These are phyloP conservation scores for Cercospora sp. DNA, from an alignment of 2,329 filamentous ascomycete genomes.

Conservation along the genomic window DNA sequence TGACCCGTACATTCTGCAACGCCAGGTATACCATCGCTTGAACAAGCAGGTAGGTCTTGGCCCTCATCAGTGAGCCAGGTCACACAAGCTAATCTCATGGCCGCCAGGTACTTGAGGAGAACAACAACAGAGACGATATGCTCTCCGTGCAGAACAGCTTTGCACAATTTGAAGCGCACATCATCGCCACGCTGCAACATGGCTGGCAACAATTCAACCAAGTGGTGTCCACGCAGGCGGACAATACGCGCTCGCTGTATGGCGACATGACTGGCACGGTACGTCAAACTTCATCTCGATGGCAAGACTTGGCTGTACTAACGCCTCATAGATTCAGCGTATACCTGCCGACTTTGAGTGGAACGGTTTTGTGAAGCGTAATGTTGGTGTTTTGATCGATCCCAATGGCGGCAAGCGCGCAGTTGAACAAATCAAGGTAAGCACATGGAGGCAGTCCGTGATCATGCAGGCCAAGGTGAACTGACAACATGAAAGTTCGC, in stretches of 20 bases:
- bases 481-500: conserved; percentile 58
- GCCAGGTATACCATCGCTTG: conserved; percentile 78
- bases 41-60: conserved; percentile 65
- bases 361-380: conserved; percentile 76
- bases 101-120: conserved; percentile 73
- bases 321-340: conserved; percentile 57
- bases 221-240: conserved; percentile 74
- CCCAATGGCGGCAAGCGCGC: conserved; percentile 71
- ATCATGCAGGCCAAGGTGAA: not conserved
- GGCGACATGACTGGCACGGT: conserved; percentile 72
- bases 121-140: conserved; percentile 91
- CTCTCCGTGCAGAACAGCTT: conserved; percentile 91
- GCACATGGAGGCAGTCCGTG: not conserved
- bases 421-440: conserved; percentile 63
- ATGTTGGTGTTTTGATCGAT: conserved; percentile 71
- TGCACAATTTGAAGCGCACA: conserved; percentile 79
- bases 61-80: not conserved
- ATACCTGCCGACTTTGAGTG: conserved; percentile 88
- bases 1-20: conserved; percentile 85
- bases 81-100: not conserved
- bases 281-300: not conserved
- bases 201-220: conserved; percentile 81
- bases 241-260: conserved; percentile 79
- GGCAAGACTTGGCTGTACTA: not conserved
- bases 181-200: conserved; percentile 78